phyloP scores from a whole-genome alignment of 73 alveolate species.

The Blepharisma japonicum region DNA sequence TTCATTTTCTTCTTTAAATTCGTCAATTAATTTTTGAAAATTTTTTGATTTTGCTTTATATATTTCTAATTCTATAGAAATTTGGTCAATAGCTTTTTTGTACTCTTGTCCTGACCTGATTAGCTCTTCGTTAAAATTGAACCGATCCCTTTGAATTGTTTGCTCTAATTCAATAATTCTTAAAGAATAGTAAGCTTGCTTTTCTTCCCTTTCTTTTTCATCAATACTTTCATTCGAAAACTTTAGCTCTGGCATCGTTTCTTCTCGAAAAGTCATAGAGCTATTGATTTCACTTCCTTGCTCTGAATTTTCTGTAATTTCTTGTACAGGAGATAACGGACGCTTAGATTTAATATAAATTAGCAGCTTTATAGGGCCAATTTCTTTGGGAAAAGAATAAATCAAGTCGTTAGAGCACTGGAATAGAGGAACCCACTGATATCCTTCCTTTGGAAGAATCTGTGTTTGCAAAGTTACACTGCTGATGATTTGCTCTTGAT shows the following conservation, averaged over 20 bases:
- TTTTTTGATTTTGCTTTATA: background rate
- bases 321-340: too few relatives aligned
- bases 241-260: too few relatives aligned
- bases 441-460: slow-evolving; percentile 13
- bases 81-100: background rate
- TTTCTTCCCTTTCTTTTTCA: too few relatives aligned
- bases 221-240: too few relatives aligned
- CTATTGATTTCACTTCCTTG: too few relatives aligned
- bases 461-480: too few relatives aligned
- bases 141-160: too few relatives aligned
- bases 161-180: too few relatives aligned
- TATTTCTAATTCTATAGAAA: background rate
- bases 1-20: slow-evolving; percentile 16
- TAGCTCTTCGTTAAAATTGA: background rate
- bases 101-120: background rate
- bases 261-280: too few relatives aligned
- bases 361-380: background rate
- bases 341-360: background rate
- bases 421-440: slow-evolving; percentile 16
- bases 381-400: background rate
- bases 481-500: too few relatives aligned
- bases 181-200: too few relatives aligned
- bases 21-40: background rate
- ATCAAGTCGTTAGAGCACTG: background rate
- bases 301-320: too few relatives aligned